Evolutionary conservation across 108 stramenopile species (phyloP), one percentile per base, ranked within the genome.

Genomic region (Fistulifera pelliculosa): DNA sequence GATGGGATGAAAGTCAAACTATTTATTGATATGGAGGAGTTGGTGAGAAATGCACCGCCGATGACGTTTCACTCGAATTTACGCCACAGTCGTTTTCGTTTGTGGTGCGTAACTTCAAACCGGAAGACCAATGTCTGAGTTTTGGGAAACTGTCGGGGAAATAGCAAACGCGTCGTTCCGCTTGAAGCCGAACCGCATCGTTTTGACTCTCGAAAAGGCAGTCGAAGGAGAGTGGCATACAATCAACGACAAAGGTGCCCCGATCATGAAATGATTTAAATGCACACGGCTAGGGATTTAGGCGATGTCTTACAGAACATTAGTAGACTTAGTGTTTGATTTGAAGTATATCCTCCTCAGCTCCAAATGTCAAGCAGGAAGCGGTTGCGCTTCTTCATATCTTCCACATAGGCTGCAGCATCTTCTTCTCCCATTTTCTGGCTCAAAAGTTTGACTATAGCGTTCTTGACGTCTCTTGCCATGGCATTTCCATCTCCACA

Each of bases 401-500:
- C 85, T 58, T 87, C 54, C 25, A 93, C 56, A 55, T 89, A 81
- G 16, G 74, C 49, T 49, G 71, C 66, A 21, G 62, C 55, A n/a
- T 26, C 31, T n/a, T 53, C 52, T 25, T 39, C 56, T 41, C 61
- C 40, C 54, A 47, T 47, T 5, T 60, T 49, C n/a, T 55, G 38
- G 11, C 54, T 47, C 13, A 93, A 44, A 24, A 93, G 47, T 27
- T 76, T 56, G 8, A 59, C 77, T 13, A 96, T 64, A 1, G 86
- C 67, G 13, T 48, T 55, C 58, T 85, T 85, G n/a, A 96, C 95
- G 74, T 94, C 95, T 41, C 72, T 81, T 7, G 79, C 95, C 95
- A 96, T 96, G n/a, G 63, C 66, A 60, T 80, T 87, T 19, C 91
- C 94, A 63, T 95, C 94, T 24, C 94, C 94, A 54, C 94, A 95